Base-by-base conservation (phyloP, 306 rosid species). In the Arachis stenosperma region DNA sequence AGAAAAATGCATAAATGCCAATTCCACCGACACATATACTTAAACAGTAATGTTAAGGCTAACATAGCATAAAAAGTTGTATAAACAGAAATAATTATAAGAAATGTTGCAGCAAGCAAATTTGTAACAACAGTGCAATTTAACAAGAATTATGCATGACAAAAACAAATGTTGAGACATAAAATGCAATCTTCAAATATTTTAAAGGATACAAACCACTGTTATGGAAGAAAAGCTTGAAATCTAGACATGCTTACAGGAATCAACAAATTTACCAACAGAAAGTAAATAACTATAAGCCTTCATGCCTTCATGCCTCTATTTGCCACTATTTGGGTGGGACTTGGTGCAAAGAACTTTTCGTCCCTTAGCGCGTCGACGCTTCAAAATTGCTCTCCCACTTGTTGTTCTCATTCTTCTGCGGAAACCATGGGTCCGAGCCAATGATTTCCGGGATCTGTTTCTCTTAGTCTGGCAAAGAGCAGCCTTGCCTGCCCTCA, bases 301-400 rank as follows among this genome's bases (percentile, higher is more conserved):
- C 47, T 8, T 42, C 27, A 5, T 13, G 41, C 15, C 29, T 46
- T 42, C 27, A 5, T 13, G 41, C 15, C 29, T 46, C 70, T 62
- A 75, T 77, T 88, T 89, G 59, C 98, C 99, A 29, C 93, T 89
- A 47, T 72, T 87, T 65, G 96, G 87, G 47, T 95, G 74, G 36
- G 93, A 72, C 80, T 95, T 95, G 3, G 98, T 85, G 92, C 99
- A 95, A 58, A 90, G 97, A 67, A 91, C 47, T 84, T 83, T 95
- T 30, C 99, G 84, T 8, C 98, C 99, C 90, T 91, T 95, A 59
- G 96, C 97, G 15, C 96, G 93, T 15, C 99, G 76, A 8, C 98
- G 89, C 81, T 87, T 91, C 12, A 95, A 57, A 27, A 91, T 6
- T 60, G 93, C 92, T 77, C 97, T 87, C 37, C 99, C 99, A n/a